Conservation (phyloP, 768 basidiomycete genomes). For the Kwoniella sp. region DNA sequence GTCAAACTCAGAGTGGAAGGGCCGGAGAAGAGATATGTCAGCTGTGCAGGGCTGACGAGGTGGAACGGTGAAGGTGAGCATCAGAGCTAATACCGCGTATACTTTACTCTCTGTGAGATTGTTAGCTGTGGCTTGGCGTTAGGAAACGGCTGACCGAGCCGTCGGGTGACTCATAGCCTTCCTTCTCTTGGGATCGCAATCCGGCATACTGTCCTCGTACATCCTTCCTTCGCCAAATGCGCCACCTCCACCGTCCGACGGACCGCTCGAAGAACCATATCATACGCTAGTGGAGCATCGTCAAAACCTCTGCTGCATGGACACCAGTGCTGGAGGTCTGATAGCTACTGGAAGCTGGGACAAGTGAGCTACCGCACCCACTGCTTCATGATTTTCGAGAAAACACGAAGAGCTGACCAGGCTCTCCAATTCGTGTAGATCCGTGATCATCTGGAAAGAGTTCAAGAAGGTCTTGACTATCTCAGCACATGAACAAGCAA, state of each 20-base stretch:
- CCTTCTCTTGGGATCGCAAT: constrained; percentile 84
- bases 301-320: constrained; percentile 84
- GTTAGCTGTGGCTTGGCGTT: background rate
- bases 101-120: background rate
- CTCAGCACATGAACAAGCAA: constrained; percentile 83
- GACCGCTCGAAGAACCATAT: constrained; percentile 66
- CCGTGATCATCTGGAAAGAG: constrained; percentile 90
- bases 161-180: constrained; percentile 63
- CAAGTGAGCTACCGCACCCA: constrained; percentile 62
- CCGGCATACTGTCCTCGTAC: constrained; percentile 80
- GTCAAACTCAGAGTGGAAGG: constrained; percentile 45
- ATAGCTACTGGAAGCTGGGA: constrained; percentile 98
- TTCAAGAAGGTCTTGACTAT: constrained; percentile 73
- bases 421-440: constrained; percentile 62
- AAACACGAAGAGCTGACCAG: background rate
- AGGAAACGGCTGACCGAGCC: background rate
- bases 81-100: background rate
- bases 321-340: constrained; percentile 68
- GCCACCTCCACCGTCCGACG: constrained; percentile 63
- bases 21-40: constrained; percentile 68
- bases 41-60: constrained; percentile 75
- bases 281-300: constrained; percentile 85
- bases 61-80: constrained; percentile 60
- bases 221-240: constrained; percentile 47
- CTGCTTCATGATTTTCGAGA: background rate